These are phyloP conservation scores for Knufia petricola DNA, from an alignment of 2,329 filamentous ascomycete genomes.

Conservation along the genomic window DNA sequence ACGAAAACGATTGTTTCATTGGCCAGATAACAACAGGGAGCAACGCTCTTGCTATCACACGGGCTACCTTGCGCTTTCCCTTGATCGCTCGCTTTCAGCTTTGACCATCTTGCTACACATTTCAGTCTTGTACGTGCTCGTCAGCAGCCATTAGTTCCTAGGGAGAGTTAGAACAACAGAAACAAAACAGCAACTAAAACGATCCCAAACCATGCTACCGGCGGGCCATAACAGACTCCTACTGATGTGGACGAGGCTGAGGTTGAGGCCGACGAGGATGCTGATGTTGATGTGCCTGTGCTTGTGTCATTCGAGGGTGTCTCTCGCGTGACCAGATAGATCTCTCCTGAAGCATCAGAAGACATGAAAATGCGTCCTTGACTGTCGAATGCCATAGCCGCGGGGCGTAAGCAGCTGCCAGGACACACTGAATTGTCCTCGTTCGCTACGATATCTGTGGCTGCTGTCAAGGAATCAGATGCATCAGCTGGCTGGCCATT, in stretches of 20 bases:
- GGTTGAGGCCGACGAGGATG: not conserved
- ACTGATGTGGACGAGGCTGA: not conserved
- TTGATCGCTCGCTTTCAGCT: too few relatives aligned
- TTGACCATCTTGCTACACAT: not conserved
- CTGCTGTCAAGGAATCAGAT: conserved; percentile 27
- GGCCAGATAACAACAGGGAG: too few relatives aligned
- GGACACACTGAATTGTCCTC: conserved; percentile 25
- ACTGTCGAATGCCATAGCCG: conserved; percentile 27
- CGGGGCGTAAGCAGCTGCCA: conserved; percentile 27
- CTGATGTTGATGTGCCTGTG: not conserved
- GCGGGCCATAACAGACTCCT: not conserved
- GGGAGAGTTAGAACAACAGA: conserved; percentile 4
- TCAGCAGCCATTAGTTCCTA: not conserved
- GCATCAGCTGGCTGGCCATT: conserved; percentile 37
- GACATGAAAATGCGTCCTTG: conserved; percentile 28
- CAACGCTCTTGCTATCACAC: too few relatives aligned
- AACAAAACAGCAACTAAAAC: not conserved
- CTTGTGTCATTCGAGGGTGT: conserved; percentile 5
- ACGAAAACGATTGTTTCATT: too few relatives aligned
- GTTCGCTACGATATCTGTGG: conserved; percentile 26
- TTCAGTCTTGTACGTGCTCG: not conserved
- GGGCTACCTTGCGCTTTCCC: too few relatives aligned
- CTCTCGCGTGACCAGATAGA: conserved; percentile 20
- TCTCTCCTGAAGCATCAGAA: conserved; percentile 27
- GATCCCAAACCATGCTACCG: not conserved